Base-by-base conservation (phyloP, 148 eudicot species). In the Vaccinium darrowii region DNA sequence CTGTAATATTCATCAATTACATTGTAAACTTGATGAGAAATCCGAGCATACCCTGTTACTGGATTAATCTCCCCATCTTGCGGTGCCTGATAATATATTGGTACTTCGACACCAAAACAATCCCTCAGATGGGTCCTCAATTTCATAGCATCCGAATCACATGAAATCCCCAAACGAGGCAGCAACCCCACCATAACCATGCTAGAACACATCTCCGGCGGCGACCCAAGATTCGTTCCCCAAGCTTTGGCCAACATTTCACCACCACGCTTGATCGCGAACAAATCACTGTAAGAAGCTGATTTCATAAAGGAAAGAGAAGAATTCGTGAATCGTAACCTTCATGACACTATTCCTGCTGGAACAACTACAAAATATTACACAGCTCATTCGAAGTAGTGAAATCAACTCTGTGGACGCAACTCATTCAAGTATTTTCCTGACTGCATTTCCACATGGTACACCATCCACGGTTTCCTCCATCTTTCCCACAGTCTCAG, bases 1-100 rank as follows among this genome's bases (percentile, higher is more conserved):
- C 82, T 92, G 79, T 86, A 60, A 85, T 94, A 94, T 67, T 96
- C 99, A 74, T 90, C 95, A 82, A 87, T 81, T 0, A 79, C 89
- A 73, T 94, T 96, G 76, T 96, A 96, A 82, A 96, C 91, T 86
- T 96, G 99, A 89, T 96, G 94, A 76, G 99, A 96, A 90, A 96
- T 94, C 84, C 98, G 89, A 30, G 95, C 97, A 93, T 94, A 96
- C 2, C 94, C 99, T 4, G 98, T 94, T n/a, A 92, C 52, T 27
- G 88, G 86, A 83, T 90, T 87, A 79, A 86, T 88, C 78, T 94
- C 95, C 12, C 91, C 94, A 73, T 92, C 94, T 86, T 81, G 84
- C 0, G 95, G 92, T 13, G 90, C 92, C 71, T 94, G 86, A 69
- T 85, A 96, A 80, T 94, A 92, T 52, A 96, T 91, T 0, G 99